phyloP scores from a whole-genome alignment of 1,284 basidiomycete genomes.

The Thelephora terrestris region DNA sequence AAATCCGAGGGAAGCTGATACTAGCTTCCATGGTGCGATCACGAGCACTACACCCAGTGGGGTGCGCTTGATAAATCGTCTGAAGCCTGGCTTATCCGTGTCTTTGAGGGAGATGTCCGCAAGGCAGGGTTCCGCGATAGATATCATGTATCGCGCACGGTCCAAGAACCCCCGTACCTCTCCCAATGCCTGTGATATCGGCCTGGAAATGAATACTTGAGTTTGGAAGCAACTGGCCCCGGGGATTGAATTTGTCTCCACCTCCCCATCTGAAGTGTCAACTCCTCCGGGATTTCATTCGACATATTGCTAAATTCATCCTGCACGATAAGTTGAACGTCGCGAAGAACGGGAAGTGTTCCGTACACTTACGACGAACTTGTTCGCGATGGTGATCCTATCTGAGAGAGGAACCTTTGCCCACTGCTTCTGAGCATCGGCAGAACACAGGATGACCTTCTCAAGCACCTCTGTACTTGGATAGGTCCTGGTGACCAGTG shows the following conservation, averaged over 20 bases:
- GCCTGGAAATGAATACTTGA: constrained; percentile 33
- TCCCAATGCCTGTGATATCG: constrained; percentile 64
- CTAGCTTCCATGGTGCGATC: constrained; percentile 86
- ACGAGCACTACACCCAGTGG: constrained; percentile 86
- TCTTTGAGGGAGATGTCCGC: constrained; percentile 67
- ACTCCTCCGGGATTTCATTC: constrained; percentile 65
- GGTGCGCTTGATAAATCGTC: constrained; percentile 70
- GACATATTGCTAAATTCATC: constrained; percentile 66
- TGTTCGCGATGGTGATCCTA: constrained; percentile 62
- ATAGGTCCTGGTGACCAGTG: constrained; percentile 48
- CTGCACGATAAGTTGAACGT: constrained; percentile 25
- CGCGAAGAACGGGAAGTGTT: not conserved
- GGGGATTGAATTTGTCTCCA: constrained; percentile 21
- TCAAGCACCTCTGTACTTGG: constrained; percentile 52
- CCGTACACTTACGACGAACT: constrained; percentile 54
- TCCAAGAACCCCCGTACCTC: constrained; percentile 79
- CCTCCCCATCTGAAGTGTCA: constrained; percentile 76
- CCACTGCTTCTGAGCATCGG: constrained; percentile 69
- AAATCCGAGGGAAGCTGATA: constrained; percentile 5
- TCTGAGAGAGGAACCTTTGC: constrained; percentile 55
- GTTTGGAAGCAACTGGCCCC: not conserved
- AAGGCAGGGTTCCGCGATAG: constrained; percentile 70
- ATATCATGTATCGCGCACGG: constrained; percentile 77
- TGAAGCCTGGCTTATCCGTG: constrained; percentile 76
- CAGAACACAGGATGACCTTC: constrained; percentile 42